Conservation (phyloP, 2,329 filamentous ascomycete genomes). For the Colletotrichum agaves region DNA sequence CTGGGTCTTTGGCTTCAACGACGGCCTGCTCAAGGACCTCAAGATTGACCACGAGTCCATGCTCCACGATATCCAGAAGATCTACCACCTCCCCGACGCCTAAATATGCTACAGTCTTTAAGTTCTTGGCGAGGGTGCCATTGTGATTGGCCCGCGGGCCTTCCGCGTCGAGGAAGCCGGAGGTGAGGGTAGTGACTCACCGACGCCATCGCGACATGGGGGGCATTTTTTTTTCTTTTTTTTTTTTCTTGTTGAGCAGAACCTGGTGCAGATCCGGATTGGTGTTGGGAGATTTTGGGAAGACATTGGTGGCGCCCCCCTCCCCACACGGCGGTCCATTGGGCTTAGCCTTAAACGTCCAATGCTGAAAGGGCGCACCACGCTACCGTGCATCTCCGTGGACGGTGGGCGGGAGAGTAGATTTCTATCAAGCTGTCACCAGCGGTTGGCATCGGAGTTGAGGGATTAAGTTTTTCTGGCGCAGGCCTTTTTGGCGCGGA, state of each 20-base stretch:
- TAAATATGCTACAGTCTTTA: neutral
- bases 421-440: slow-evolving; percentile 30
- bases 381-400: slow-evolving; percentile 30
- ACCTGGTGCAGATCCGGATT: slow-evolving; percentile 27
- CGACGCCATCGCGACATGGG: slow-evolving; percentile 14
- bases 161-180: neutral
- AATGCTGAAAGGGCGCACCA: slow-evolving; percentile 13
- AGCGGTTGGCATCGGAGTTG: slow-evolving; percentile 30
- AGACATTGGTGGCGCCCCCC: slow-evolving; percentile 23
- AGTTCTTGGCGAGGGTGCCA: neutral
- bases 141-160: neutral
- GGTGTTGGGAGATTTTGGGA: slow-evolving; percentile 24
- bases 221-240: slow-evolving; percentile 33
- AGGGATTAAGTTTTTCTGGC: slow-evolving; percentile 19
- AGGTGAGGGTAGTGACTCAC: slow-evolving; percentile 12
- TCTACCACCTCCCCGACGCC: slow-evolving; percentile 65
- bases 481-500: slow-evolving; percentile 2
- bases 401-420: slow-evolving; percentile 6
- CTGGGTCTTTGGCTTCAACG: slow-evolving; percentile 77
- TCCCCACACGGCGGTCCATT: slow-evolving; percentile 4
- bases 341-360: slow-evolving; percentile 21
- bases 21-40: slow-evolving; percentile 74
- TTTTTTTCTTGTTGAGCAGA: slow-evolving; percentile 36
- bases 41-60: slow-evolving; percentile 71
- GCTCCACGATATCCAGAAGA: slow-evolving; percentile 70